Percentiles rank a stretch among this genome's conserved stretches.
Conservation (phyloP, 1,284 basidiomycete species). For the Leccinum angustisporum region DNA sequence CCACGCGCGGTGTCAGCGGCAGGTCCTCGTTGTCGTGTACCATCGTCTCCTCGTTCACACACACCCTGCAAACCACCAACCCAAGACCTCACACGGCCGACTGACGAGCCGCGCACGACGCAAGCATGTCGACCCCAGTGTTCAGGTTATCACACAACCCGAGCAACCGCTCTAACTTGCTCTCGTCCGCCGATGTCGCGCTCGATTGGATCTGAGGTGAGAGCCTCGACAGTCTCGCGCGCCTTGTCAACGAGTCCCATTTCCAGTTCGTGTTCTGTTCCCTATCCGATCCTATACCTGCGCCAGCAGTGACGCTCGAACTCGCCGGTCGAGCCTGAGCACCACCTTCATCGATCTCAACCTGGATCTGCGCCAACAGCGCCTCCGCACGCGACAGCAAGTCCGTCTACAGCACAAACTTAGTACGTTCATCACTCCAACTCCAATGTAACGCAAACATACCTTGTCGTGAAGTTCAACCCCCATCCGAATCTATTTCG, state of each 20-base stretch:
- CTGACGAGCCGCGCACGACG: slow-evolving; percentile 31
- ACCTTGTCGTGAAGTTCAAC: no score
- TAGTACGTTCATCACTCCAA: no score
- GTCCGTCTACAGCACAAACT: no score
- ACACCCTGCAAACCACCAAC: slow-evolving; percentile 19
- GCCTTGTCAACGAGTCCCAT: slow-evolving; percentile 46
- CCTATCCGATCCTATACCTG: background rate
- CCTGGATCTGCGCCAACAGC: no score
- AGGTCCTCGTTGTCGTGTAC: slow-evolving; percentile 31
- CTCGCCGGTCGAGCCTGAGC: no score
- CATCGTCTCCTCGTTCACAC: background rate
- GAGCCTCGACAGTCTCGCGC: slow-evolving; percentile 53
- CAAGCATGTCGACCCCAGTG: slow-evolving; percentile 46
- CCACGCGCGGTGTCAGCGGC: slow-evolving; percentile 59
- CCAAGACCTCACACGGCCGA: slow-evolving; percentile 52
- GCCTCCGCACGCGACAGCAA: no score
- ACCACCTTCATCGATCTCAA: no score
- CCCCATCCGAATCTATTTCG: no score
- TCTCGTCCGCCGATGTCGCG: slow-evolving; percentile 50
- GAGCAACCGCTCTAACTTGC: slow-evolving; percentile 64
- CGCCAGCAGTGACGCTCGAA: no score
- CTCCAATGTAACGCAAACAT: no score
- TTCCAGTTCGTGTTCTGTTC: slow-evolving; percentile 32
- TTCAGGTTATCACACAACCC: slow-evolving; percentile 72
- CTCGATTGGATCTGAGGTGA: slow-evolving; percentile 56